A percentile compares a stretch with the other conserved stretches of the same genome.
phyloP scores from a whole-genome alignment of 768 basidiomycete species.

The Mrakia blollopis region DNA sequence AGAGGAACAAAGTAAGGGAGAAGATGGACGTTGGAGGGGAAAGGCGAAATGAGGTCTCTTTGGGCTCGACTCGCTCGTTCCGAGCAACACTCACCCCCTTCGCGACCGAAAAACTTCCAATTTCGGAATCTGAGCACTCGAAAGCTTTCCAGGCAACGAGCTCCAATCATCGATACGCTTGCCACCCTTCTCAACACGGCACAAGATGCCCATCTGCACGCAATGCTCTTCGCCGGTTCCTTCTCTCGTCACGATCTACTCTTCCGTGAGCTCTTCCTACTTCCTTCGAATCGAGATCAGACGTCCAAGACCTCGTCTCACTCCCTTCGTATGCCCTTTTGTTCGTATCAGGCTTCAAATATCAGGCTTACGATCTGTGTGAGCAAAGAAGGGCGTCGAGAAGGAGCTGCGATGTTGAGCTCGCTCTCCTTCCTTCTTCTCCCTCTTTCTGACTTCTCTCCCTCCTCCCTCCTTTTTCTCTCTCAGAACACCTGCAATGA shows the following conservation, averaged over 20 bases:
- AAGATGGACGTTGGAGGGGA: too few species aligned
- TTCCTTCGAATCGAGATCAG: neutral
- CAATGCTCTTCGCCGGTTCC: slow-evolving; percentile 62
- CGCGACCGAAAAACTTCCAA: too few species aligned
- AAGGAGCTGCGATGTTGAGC: neutral
- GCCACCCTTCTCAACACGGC: too few species aligned
- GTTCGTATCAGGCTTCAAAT: slow-evolving; percentile 35
- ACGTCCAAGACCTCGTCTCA: too few species aligned
- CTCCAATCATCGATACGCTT: too few species aligned
- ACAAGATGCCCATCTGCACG: slow-evolving; percentile 73
- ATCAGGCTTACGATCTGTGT: slow-evolving; percentile 44
- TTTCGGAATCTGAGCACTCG: too few species aligned
- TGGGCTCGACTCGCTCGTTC: too few species aligned
- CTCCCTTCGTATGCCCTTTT: too few species aligned
- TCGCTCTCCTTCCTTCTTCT: neutral
- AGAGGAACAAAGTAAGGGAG: too few species aligned
- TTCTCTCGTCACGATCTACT: slow-evolving; percentile 75
- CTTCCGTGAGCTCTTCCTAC: slow-evolving; percentile 51
- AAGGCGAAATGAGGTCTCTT: too few species aligned
- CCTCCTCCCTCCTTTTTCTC: neutral
- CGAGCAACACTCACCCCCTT: too few species aligned
- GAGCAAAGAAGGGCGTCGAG: slow-evolving; percentile 22
- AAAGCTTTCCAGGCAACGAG: too few species aligned
- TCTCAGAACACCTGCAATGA: slow-evolving; percentile 45
- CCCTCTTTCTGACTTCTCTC: neutral